Percentiles rank a stretch among this genome's conserved stretches.
Conservation (phyloP, 2,329 filamentous ascomycete genomes). For the Neonectria hederae region DNA sequence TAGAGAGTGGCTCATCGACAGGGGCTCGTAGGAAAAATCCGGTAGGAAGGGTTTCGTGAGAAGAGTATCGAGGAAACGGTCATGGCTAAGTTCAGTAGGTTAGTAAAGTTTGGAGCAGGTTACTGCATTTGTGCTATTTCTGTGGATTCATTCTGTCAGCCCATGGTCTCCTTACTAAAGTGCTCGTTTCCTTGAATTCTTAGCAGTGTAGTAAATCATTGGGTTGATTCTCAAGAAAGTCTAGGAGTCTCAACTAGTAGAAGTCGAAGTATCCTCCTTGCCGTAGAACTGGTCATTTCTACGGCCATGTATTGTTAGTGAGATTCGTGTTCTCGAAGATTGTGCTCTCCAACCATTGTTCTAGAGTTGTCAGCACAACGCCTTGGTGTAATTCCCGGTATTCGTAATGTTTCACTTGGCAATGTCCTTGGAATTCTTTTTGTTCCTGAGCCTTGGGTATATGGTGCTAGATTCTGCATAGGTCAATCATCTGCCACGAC, state of each 20-base stretch:
- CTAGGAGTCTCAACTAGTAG: background rate
- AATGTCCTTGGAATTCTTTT: background rate
- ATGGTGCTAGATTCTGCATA: background rate
- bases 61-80: background rate
- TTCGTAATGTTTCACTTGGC: background rate
- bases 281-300: background rate
- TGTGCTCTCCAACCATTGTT: no score
- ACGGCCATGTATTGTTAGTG: background rate
- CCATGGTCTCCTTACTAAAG: background rate
- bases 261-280: background rate
- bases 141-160: background rate
- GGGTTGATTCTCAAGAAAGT: background rate
- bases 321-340: background rate
- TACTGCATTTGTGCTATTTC: background rate
- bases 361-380: no score
- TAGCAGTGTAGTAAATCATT: background rate
- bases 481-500: background rate
- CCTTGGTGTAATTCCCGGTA: background rate
- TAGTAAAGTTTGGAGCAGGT: background rate
- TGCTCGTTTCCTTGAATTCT: background rate
- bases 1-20: background rate
- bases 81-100: background rate
- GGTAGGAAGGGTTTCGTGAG: no score
- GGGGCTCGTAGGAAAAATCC: background rate
- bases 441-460: background rate